Evolutionary conservation across 192 early-diverging fungal species (phyloP).

Genomic region (Mortierella antarctica): DNA sequence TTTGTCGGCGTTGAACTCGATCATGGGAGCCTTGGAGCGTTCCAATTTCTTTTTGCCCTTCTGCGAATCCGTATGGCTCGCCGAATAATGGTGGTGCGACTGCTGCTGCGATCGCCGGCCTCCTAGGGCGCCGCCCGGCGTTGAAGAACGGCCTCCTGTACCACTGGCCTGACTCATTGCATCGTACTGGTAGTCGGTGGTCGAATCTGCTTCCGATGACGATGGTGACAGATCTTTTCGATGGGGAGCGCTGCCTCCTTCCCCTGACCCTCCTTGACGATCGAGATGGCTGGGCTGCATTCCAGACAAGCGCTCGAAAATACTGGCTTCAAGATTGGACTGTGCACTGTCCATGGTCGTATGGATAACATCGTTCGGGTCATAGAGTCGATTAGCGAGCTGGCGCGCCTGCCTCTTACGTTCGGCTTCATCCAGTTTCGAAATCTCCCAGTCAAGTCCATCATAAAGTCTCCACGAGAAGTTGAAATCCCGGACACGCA

Average conservation of each 20-base stretch:
- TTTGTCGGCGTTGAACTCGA: conserved; percentile 66
- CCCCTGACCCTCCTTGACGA: conserved; percentile 3
- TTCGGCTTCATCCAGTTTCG: conserved; percentile 50
- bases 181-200: conserved; percentile 39
- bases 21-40: conserved; percentile 57
- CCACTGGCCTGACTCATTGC: conserved; percentile 31
- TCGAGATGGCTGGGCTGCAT: conserved; percentile 24
- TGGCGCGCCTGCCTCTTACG: conserved; percentile 52
- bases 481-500: conserved; percentile 70
- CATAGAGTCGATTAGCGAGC: conserved; percentile 38
- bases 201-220: conserved; percentile 42
- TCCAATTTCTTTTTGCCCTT: conserved; percentile 51
- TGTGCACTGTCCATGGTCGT: conserved; percentile 35
- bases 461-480: conserved; percentile 73
- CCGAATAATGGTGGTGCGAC: conserved; percentile 16
- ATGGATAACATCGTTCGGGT: conserved; percentile 38
- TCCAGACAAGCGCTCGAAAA: conserved; percentile 43
- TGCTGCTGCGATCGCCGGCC: conserved; percentile 13
- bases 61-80: conserved; percentile 12
- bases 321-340: conserved; percentile 48
- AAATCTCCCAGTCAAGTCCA: conserved; percentile 74
- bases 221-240: conserved; percentile 21
- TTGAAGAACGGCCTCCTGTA: conserved; percentile 21
- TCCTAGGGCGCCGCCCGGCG: conserved; percentile 10
- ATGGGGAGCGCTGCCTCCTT: background rate